Base-by-base conservation (phyloP, 1,284 basidiomycete species). In the Puccinia polysora region DNA sequence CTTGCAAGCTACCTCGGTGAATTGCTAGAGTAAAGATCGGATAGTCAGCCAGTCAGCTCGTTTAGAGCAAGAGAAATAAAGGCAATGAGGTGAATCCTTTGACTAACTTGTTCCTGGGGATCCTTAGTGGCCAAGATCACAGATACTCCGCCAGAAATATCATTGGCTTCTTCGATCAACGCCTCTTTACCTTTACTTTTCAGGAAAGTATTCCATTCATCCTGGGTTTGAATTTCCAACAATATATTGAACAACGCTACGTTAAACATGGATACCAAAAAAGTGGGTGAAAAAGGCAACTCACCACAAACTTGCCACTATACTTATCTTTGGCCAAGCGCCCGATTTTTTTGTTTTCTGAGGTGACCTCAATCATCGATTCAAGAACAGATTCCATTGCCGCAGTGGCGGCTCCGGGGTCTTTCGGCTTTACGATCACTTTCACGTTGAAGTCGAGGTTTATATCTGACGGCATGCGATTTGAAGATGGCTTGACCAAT, bases 81-180 rank as follows among this genome's bases (percentile, higher is more conserved):
- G 32, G 25, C 32, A 23, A 36, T 38, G 40, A 43, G 18, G 18
- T 43, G 40, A 43, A 43, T 8, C 40, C n/a, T n/a, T n/a, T n/a
- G n/a, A 63, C 40, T 38, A 34, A 70, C 68, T 23, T 20, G 78
- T 79, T 97, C 95, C 36, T 96, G 91, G 15, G 87, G 86, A 76
- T 97, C 94, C 80, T 97, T 97, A 32, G 88, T 85, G 0, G 89
- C 87, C 82, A 96, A 86, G 64, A 92, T 83, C 0, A 87, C 82
- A 0, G 91, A 89, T 18, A 97, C 81, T 0, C 88, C 86, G 1
- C 86, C 81, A 0, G 86, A 83, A 78, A 95, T 88, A 78, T 97
- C 94, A 32, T 89, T 82, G 30, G 87, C 79, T 75, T 93, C 8
- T 38, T 70, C 58, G n/a, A 62, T 28, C 18, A 52, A 62, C 1